A percentile compares a stretch with the other conserved stretches of the same genome.
Evolutionary conservation across 306 rosid genomes (phyloP).

Genomic region (Begonia peltatifolia): DNA sequence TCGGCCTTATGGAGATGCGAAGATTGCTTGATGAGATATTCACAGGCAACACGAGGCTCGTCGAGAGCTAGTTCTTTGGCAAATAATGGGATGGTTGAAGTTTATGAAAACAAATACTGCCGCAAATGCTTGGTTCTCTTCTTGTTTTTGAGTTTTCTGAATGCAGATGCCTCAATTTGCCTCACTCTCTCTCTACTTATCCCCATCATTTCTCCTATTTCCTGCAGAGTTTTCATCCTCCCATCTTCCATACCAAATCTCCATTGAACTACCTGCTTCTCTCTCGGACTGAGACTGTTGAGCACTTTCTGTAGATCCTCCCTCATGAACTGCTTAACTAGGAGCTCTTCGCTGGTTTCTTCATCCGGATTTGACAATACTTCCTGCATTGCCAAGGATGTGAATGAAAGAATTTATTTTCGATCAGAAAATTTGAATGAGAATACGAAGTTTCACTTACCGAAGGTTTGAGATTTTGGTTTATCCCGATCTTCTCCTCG

Average conservation of each 20-base stretch:
- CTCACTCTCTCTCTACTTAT: constrained; percentile 92
- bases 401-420: neutral
- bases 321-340: constrained; percentile 67
- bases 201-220: constrained; percentile 86
- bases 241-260: constrained; percentile 98
- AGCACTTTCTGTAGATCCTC: constrained; percentile 68
- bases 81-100: no score
- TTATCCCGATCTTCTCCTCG: constrained; percentile 75
- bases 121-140: constrained; percentile 75
- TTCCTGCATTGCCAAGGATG: constrained; percentile 30
- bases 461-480: constrained; percentile 82
- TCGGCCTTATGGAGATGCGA: no score
- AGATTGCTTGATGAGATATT: no score
- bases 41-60: no score
- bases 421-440: neutral
- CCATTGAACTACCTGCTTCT: constrained; percentile 77
- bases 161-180: constrained; percentile 78
- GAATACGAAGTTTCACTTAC: constrained; percentile 25
- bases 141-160: constrained; percentile 84
- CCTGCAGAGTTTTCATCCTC: constrained; percentile 87
- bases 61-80: no score
- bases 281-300: constrained; percentile 69
- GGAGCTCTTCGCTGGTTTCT: constrained; percentile 58
- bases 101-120: constrained; percentile 35
- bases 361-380: constrained; percentile 59